Conservation (phyloP, 2,329 filamentous ascomycete genomes). For the Paracorniculantispora psalliotae region DNA sequence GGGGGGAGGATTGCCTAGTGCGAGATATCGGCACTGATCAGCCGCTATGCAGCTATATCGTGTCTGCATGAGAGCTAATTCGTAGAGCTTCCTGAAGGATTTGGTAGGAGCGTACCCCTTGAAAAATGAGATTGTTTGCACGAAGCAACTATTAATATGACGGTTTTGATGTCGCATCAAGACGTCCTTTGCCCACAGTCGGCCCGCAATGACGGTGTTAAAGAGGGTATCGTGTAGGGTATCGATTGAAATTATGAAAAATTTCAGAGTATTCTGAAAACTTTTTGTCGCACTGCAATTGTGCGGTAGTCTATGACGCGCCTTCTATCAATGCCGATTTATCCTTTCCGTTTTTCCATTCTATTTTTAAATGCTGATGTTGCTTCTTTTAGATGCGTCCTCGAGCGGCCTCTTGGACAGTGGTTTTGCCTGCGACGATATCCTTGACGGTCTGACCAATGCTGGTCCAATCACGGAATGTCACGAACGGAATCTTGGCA, state of each 20-base stretch:
- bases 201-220: not conserved
- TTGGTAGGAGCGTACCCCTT: no score
- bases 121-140: no score
- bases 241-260: not conserved
- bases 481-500: conserved; percentile 79
- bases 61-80: no score
- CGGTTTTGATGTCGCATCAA: no score
- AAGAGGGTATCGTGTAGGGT: not conserved
- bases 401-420: conserved; percentile 63
- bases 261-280: not conserved
- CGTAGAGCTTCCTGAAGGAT: no score
- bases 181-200: no score
- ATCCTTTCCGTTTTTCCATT: not conserved
- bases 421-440: conserved; percentile 68
- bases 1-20: no score
- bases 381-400: conserved; percentile 31
- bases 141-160: no score
- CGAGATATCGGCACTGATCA: no score
- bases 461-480: conserved; percentile 77
- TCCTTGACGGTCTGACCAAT: conserved; percentile 73
- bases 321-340: not conserved
- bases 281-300: no score
- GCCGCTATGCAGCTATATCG: no score
- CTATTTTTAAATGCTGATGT: not conserved
- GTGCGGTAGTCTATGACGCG: not conserved